Conservation (phyloP, 2,329 filamentous ascomycete species). For the Sclerotinia glacialis region DNA sequence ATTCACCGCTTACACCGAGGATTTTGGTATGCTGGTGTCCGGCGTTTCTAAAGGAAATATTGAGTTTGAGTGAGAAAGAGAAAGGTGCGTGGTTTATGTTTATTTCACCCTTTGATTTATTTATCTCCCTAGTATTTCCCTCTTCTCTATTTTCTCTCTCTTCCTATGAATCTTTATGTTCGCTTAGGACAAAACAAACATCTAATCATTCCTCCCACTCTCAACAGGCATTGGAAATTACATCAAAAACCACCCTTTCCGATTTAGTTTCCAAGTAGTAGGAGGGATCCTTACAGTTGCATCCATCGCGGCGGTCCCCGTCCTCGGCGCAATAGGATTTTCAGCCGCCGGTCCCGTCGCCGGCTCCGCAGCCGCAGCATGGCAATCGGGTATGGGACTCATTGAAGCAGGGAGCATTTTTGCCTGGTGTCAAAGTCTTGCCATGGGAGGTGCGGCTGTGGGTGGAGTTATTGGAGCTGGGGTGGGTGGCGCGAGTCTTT, state of each 20-base stretch:
- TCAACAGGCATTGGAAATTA: background rate
- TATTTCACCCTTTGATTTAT: background rate
- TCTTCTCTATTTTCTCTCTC: background rate
- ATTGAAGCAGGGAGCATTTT: conserved; percentile 37
- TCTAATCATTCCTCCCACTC: background rate
- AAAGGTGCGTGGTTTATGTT: background rate
- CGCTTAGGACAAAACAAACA: background rate
- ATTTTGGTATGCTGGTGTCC: background rate
- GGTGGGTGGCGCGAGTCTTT: background rate
- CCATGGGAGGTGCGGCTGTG: conserved; percentile 12
- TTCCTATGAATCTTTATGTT: too few relatives aligned
- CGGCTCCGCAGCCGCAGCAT: conserved; percentile 33
- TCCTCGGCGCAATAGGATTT: conserved; percentile 31
- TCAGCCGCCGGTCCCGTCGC: conserved; percentile 29
- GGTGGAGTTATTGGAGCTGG: conserved; percentile 5
- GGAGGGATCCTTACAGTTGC: background rate
- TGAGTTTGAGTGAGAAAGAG: background rate
- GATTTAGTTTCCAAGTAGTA: conserved; percentile 1
- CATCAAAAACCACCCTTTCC: conserved; percentile 5
- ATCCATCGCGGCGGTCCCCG: background rate
- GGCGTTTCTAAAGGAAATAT: background rate
- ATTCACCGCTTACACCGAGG: background rate
- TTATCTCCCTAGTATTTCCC: background rate
- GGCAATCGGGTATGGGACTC: conserved; percentile 34
- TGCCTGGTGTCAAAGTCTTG: conserved; percentile 36